Evolutionary conservation across 352 stramenopile genomes (phyloP).

Genomic region (Plasmopara muralis): DNA sequence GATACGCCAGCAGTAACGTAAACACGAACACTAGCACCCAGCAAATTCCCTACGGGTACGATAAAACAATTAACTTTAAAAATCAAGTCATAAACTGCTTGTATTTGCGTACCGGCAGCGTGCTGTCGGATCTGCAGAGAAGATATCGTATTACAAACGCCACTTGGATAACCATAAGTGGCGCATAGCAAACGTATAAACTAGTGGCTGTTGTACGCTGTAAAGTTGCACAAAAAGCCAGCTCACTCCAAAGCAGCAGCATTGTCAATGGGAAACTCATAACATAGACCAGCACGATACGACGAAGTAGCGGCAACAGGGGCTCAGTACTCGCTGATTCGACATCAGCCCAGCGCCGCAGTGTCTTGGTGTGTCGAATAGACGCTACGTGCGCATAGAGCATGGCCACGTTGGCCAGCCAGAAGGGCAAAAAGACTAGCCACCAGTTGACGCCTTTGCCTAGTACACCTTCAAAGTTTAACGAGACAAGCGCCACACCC

Average conservation of each 20-base stretch:
- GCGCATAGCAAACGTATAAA: conserved; percentile 74
- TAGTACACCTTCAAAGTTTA: conserved; percentile 77
- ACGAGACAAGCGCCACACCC: conserved; percentile 57
- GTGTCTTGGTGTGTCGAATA: conserved; percentile 53
- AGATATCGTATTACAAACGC: conserved; percentile 76
- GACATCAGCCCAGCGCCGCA: conserved; percentile 70
- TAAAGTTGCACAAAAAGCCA: conserved; percentile 74
- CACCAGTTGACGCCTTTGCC: conserved; percentile 62
- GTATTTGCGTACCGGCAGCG: conserved; percentile 42
- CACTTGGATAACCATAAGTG: conserved; percentile 75
- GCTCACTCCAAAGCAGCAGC: conserved; percentile 73
- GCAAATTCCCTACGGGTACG: conserved; percentile 43
- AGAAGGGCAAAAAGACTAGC: conserved; percentile 76
- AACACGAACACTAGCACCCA: conserved; percentile 79
- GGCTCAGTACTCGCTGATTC: conserved; percentile 80
- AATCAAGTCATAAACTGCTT: neutral
- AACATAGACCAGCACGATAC: conserved; percentile 72
- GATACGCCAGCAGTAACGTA: conserved; percentile 67
- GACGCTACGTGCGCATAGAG: conserved; percentile 55
- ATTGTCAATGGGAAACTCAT: conserved; percentile 62
- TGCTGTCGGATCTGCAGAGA: conserved; percentile 71
- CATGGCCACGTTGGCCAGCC: conserved; percentile 61
- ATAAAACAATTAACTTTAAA: neutral
- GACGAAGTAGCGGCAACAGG: conserved; percentile 61
- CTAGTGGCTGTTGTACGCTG: conserved; percentile 45